Evolutionary conservation across 805 yeast species (phyloP), one percentile per base, ranked within the genome.

Genomic region (Saccharomycopsis babjevae): DNA sequence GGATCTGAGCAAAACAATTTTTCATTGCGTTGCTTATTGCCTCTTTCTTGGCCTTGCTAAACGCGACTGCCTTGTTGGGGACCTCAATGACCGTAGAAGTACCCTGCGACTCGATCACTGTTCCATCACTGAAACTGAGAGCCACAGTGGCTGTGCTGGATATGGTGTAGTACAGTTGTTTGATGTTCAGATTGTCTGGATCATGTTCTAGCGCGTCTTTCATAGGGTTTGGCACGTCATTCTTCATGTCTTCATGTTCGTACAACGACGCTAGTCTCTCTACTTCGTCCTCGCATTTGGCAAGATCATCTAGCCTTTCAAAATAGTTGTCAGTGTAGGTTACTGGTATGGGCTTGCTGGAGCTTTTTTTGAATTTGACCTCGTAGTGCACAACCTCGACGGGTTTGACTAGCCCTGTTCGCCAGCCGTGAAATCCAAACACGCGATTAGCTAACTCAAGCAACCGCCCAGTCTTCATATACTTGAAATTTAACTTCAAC

Each of bases 371-470:
- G 10, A 13, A 50, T 13, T 39, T 40, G 11, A 59, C 56, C 15
- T 56, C 59, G 15, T 55, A 50, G 20, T 28, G 22, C 16, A 59
- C 38, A 3, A 57, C 25, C 28, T 30, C 46, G 11, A 56, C 57
- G 8, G 54, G 22, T 5, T 57, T 69, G 13, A 73, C 50, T 4
- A 80, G 68, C 39, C 68, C 69, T 1, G 77, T 73, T 3, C 75
- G 71, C 86, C 86, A 82, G 39, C 82, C 83, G 61, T 76, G 69
- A 66, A 72, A 77, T 1, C 85, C 85, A 71, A 80, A 81, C 8
- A 75, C 69, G n/a, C 70, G 73, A 65, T 82, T 82, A 0, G 83
- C 81, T 30, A 75, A 59, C 8, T 67, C 68, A 20, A 77, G 66
- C 25, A 77, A 59, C 3, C 30, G 20, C 11, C 57, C 52, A 11